These are phyloP conservation scores for Penicillium sp. DNA, from an alignment of 2,329 filamentous ascomycete species.

Conservation along the genomic window DNA sequence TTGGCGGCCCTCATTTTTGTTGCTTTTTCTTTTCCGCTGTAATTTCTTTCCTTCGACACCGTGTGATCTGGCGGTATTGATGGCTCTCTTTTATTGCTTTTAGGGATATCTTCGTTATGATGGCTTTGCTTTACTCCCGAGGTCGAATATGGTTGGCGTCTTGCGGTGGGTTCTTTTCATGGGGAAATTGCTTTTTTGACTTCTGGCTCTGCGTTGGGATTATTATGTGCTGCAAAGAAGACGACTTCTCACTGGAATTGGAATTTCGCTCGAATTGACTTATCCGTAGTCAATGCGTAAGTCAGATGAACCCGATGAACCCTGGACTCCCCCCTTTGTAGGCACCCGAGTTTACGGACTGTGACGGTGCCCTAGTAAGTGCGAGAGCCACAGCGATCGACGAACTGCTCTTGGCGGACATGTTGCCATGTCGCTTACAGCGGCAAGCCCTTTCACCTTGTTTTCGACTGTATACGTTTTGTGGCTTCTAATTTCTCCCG, in stretches of 20 bases:
- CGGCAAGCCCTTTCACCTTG: neutral
- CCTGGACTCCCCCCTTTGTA: neutral
- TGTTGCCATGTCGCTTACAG: neutral
- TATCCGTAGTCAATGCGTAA: neutral
- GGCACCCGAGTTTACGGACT: neutral
- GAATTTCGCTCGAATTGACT: conserved; percentile 10
- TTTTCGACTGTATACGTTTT: neutral
- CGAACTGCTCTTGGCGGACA: neutral
- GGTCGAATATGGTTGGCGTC: conserved; percentile 35
- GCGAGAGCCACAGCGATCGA: neutral
- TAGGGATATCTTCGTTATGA: conserved; percentile 14
- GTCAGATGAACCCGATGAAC: neutral
- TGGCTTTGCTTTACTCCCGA: conserved; percentile 19
- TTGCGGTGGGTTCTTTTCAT: conserved; percentile 32
- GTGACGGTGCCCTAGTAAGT: neutral
- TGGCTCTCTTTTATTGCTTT: conserved; percentile 16
- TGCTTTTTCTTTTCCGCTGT: conserved; percentile 24
- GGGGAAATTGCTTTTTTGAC: conserved; percentile 26
- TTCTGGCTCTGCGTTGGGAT: conserved; percentile 11
- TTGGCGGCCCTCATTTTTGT: conserved; percentile 5
- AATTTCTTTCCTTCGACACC: conserved; percentile 26
- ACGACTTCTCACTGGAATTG: conserved; percentile 16
- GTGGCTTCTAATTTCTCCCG: neutral
- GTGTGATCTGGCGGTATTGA: conserved; percentile 27
- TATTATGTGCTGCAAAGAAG: neutral